Percentiles rank a stretch among this genome's conserved stretches.
Evolutionary conservation across 2,329 filamentous ascomycete species (phyloP).

Genomic region (Calycina herbarum): DNA sequence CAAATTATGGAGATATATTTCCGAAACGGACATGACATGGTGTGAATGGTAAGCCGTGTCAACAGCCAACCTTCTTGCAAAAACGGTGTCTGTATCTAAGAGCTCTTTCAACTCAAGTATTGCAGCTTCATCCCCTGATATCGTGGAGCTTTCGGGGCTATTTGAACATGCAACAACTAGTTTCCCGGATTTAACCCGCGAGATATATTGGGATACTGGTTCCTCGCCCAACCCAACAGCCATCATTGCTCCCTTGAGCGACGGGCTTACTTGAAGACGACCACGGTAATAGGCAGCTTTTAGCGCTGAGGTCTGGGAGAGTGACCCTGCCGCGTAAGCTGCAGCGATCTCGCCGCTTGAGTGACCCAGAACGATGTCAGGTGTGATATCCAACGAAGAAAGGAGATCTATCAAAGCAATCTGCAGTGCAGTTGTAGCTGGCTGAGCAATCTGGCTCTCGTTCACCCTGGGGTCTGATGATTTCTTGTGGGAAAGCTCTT

Average conservation of each 20-base stretch:
- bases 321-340: conserved; percentile 29
- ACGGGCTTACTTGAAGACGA: conserved; percentile 30
- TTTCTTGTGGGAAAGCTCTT: conserved; percentile 29
- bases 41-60: conserved; percentile 44
- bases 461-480: conserved; percentile 38
- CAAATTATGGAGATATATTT: conserved; percentile 27
- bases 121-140: conserved; percentile 24
- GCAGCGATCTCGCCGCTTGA: conserved; percentile 49
- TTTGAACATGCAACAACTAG: conserved; percentile 39
- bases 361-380: conserved; percentile 45
- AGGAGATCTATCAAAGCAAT: conserved; percentile 47
- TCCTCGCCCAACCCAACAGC: conserved; percentile 44
- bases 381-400: conserved; percentile 43
- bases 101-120: conserved; percentile 17
- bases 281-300: conserved; percentile 31
- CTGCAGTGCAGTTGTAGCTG: conserved; percentile 49
- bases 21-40: conserved; percentile 36
- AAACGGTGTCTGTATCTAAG: conserved; percentile 27
- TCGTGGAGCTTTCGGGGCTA: conserved; percentile 24
- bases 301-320: conserved; percentile 30
- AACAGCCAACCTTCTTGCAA: conserved; percentile 37
- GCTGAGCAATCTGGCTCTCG: conserved; percentile 45
- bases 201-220: conserved; percentile 18
- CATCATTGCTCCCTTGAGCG: conserved; percentile 45
- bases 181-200: conserved; percentile 9